phyloP scores from a whole-genome alignment of 208 protist species.

The Acanthamoeba culbertsoni region DNA sequence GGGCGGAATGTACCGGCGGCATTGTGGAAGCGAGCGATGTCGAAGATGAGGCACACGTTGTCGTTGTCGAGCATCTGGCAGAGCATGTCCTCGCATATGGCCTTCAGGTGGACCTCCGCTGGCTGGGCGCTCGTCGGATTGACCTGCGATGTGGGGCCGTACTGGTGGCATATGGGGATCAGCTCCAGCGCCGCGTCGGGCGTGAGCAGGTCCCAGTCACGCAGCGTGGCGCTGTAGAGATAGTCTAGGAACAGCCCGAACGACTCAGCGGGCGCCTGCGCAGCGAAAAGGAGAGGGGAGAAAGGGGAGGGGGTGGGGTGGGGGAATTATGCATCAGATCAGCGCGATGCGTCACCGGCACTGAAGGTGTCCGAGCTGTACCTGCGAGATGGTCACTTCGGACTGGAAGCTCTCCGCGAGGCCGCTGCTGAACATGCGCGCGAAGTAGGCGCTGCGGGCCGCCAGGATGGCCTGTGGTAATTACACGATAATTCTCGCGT shows the following conservation, averaged over 20 bases:
- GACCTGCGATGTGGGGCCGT: constrained; percentile 95
- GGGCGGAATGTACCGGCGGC: background rate
- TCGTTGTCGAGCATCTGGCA: constrained; percentile 72
- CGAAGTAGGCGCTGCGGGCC: constrained; percentile 1
- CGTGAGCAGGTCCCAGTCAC: background rate
- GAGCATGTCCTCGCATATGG: constrained; percentile 94
- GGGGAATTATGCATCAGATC: too few relatives aligned
- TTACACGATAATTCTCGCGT: too few relatives aligned
- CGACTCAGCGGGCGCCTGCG: background rate
- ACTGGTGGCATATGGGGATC: constrained; percentile 83
- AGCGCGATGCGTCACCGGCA: background rate
- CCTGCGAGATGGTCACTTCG: background rate
- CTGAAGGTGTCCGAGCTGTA: background rate
- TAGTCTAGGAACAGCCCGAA: background rate
- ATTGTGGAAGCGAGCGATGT: background rate
- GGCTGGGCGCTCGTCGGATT: constrained; percentile 96
- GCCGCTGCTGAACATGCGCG: background rate
- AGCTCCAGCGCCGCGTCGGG: background rate
- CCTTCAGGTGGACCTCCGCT: constrained; percentile 97
- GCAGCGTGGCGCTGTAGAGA: background rate
- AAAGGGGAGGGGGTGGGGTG: too few relatives aligned
- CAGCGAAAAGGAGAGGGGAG: background rate
- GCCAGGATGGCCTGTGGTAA: background rate
- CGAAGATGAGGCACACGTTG: constrained; percentile 20
- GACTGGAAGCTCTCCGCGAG: background rate